Evolutionary conservation across 345 rosid genomes (phyloP).

Genomic region (thale cress (Arabidopsis thaliana)): TAIR10.1 NC_003074.8:23399501-23400000

Average conservation of each 20-base stretch:
- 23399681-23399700: slow-evolving; percentile 98
- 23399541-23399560: slow-evolving; percentile 81
- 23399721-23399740: slow-evolving; percentile 72
- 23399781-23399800: slow-evolving; percentile 10
- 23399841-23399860: slow-evolving; percentile 28
- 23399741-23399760: background rate
- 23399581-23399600: slow-evolving; percentile 62
- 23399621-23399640: slow-evolving; percentile 79
- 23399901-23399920: background rate
- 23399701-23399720: slow-evolving; percentile 88
- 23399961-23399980: background rate
- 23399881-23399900: background rate
- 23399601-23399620: slow-evolving; percentile 77
- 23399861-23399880: background rate
- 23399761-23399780: background rate
- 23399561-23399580: slow-evolving; percentile 89
- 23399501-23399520: slow-evolving; percentile 46
- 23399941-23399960: slow-evolving; percentile 1
- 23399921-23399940: background rate
- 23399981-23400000: background rate
- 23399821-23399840: slow-evolving; percentile 18
- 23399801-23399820: slow-evolving; percentile 33
- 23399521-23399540: slow-evolving; percentile 77
- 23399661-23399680: slow-evolving; percentile 65
- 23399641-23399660: slow-evolving; percentile 75